Evolutionary conservation across 208 protist genomes (phyloP), one percentile per base, ranked within the genome.

Genomic region (Trypanosoma rangeli): DNA sequence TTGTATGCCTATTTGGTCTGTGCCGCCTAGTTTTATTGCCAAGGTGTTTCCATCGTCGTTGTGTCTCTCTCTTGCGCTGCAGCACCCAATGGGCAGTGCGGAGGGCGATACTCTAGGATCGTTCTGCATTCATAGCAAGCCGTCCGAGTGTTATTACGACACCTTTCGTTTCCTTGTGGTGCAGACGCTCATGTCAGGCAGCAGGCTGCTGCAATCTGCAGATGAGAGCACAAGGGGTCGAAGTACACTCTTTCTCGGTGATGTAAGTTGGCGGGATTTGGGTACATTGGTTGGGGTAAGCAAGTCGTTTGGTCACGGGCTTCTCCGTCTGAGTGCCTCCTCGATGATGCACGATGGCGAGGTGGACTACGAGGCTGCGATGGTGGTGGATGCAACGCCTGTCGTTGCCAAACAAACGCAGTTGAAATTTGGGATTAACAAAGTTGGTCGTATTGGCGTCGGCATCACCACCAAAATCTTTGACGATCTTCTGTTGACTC

Each of bases 401-500:
- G 60, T 83, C 55, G 76, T 84, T 62, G 59, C 59, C 18, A 86
- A 76, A 55, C 89, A 85, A n/a, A 89, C 85, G 12, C 55, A 87
- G 63, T 39, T 94, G 53, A 81, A 83, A 67, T 22, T 94, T 16
- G 89, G 89, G 22, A 86, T 81, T 66, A 92, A 91, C 64, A 90
- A 89, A 57, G 64, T 78, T 12, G 79, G 86, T 10, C 76, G 82
- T 46, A 46, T 90, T 18, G 85, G 83, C 0, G 52, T 83, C 5
- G 82, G 83, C 48, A 78, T 94, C n/a, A 79, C 82, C 16, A 87
- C 85, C 64, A 75, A 89, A 57, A 79, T 94, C 33, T 80, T 86
- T 65, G 73, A 82, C 16, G 83, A 68, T 13, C 50, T 90, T 4
- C 74, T 69, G 5, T 59, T 89, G 13, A 92, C 84, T 10, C 78